These are phyloP conservation scores for Scheffersomyces stipitis DNA, from an alignment of 805 yeast species.

Conservation along the genomic window DNA sequence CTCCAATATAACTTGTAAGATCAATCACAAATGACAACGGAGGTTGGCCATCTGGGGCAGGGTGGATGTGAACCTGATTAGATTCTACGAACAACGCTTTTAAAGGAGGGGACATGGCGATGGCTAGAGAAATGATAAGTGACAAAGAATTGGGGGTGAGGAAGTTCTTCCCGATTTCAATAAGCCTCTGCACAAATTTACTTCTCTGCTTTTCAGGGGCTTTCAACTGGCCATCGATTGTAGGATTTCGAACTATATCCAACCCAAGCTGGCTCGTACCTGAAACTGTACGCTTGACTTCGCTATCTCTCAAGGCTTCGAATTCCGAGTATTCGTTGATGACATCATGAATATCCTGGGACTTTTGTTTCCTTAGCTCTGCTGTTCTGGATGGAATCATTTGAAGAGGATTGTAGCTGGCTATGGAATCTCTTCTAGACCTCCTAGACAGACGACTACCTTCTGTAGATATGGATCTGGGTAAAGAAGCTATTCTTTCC, in stretches of 20 bases:
- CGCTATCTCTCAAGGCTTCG: slow-evolving; percentile 29
- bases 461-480: slow-evolving; percentile 7
- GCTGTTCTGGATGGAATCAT: slow-evolving; percentile 18
- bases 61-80: slow-evolving; percentile 48
- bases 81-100: slow-evolving; percentile 53
- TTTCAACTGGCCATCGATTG: neutral
- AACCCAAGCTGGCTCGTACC: slow-evolving; percentile 24
- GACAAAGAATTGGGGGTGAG: slow-evolving; percentile 71
- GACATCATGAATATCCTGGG: slow-evolving; percentile 39
- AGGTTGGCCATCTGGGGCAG: slow-evolving; percentile 85
- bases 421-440: slow-evolving; percentile 7
- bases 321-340: slow-evolving; percentile 49
- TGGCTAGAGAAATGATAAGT: slow-evolving; percentile 59
- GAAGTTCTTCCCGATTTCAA: slow-evolving; percentile 44
- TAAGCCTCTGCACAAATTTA: neutral
- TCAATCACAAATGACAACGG: slow-evolving; percentile 86
- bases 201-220: slow-evolving; percentile 1
- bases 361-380: slow-evolving; percentile 22
- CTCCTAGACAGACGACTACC: slow-evolving; percentile 4
- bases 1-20: slow-evolving; percentile 73
- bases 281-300: slow-evolving; percentile 17
- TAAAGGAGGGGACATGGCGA: slow-evolving; percentile 84
- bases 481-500: slow-evolving; percentile 7
- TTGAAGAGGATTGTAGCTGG: slow-evolving; percentile 13
- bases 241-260: slow-evolving; percentile 8